A percentile compares a stretch with the other conserved stretches of the same genome.
These are phyloP conservation scores for Hemileia vastatrix DNA, from an alignment of 1,284 basidiomycete genomes.

Conservation along the genomic window DNA sequence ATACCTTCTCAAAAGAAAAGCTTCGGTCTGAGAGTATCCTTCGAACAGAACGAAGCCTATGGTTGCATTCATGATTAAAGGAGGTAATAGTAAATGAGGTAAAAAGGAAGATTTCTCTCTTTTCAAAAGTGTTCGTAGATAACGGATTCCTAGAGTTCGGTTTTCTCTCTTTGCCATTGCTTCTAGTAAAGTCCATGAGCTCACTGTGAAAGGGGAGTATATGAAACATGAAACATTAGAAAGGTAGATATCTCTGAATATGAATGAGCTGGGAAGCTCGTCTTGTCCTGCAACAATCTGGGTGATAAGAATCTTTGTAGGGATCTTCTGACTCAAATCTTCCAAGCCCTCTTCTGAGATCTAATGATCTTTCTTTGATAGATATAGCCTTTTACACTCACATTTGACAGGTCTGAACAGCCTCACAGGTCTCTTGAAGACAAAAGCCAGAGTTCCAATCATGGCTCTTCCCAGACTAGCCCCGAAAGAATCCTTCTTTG, in stretches of 20 bases:
- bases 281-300: not conserved
- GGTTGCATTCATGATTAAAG: conserved; percentile 41
- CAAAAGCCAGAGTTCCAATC: conserved; percentile 43
- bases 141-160: conserved; percentile 35
- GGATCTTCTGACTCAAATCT: no score
- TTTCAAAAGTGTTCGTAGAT: conserved; percentile 40
- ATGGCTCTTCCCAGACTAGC: conserved; percentile 30
- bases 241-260: conserved; percentile 16
- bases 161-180: conserved; percentile 45
- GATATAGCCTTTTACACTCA: conserved; percentile 4
- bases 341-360: no score
- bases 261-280: not conserved
- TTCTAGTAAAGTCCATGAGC: conserved; percentile 44
- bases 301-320: no score
- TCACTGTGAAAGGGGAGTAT: conserved; percentile 12
- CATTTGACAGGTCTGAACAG: conserved; percentile 45
- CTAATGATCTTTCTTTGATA: not conserved
- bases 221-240: not conserved
- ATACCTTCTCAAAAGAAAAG: no score
- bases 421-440: conserved; percentile 45
- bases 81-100: conserved; percentile 38
- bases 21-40: no score
- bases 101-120: conserved; percentile 34
- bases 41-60: conserved; percentile 46
- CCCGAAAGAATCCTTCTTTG: no score